phyloP scores from a whole-genome alignment of 768 basidiomycete genomes.

The Mrakia blollopis region DNA sequence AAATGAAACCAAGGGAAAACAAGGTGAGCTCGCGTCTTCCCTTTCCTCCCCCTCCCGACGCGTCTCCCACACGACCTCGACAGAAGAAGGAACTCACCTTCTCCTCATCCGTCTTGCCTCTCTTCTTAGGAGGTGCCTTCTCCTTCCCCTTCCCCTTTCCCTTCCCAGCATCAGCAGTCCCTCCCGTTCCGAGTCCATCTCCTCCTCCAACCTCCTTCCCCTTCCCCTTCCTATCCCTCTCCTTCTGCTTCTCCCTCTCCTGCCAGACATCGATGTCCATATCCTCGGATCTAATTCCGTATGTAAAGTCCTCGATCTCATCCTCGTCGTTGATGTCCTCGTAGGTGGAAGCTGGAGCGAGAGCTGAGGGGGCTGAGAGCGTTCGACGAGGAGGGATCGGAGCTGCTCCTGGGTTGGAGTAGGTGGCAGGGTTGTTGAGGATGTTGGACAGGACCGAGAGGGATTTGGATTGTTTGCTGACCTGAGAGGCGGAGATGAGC shows the following conservation, averaged over 20 bases:
- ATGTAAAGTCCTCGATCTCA: neutral
- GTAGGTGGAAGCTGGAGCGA: too few species aligned
- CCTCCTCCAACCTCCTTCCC: neutral
- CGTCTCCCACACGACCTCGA: neutral
- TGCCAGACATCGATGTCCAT: conserved; percentile 24
- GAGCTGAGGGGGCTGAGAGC: neutral
- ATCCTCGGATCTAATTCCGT: neutral
- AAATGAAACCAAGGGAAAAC: neutral
- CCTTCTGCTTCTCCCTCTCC: conserved; percentile 7
- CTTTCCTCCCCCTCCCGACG: neutral
- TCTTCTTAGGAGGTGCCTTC: neutral
- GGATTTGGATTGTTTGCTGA: neutral
- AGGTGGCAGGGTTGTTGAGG: neutral
- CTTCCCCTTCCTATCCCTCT: neutral
- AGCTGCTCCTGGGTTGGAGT: neutral
- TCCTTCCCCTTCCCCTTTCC: conserved; percentile 7
- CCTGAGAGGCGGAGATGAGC: neutral
- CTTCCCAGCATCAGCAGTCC: neutral
- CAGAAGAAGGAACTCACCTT: conserved; percentile 8
- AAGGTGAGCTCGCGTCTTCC: neutral
- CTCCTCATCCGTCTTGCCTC: conserved; percentile 18
- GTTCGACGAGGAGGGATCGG: neutral
- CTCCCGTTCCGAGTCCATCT: neutral
- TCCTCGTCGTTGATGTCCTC: neutral
- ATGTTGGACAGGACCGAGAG: neutral